phyloP scores from a whole-genome alignment of 371 early-diverging fungal genomes.

The Syncephalis plumigaleata region DNA sequence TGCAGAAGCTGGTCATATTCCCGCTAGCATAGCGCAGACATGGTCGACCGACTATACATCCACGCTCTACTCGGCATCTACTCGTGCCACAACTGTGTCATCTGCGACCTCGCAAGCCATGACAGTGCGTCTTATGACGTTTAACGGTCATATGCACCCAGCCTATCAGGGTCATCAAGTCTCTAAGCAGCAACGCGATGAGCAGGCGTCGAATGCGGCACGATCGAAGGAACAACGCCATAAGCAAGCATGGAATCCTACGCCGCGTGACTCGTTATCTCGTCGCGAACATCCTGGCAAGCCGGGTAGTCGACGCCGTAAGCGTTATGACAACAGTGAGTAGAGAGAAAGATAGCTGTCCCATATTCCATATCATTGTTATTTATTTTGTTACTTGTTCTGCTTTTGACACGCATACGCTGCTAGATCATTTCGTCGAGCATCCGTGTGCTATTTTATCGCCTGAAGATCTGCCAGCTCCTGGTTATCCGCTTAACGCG shows the following conservation, averaged over 20 bases:
- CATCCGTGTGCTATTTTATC: background rate
- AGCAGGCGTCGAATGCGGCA: too few species aligned
- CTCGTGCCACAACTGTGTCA: too few species aligned
- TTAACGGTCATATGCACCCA: too few species aligned
- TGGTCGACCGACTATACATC: too few species aligned
- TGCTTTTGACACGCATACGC: background rate
- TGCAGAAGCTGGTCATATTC: too few species aligned
- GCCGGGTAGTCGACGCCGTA: constrained; percentile 2
- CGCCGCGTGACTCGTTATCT: background rate
- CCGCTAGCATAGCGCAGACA: too few species aligned
- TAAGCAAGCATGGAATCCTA: background rate
- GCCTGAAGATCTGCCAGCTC: background rate
- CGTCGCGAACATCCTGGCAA: constrained; percentile 1
- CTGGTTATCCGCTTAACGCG: background rate
- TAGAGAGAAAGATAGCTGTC: background rate
- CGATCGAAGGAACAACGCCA: background rate
- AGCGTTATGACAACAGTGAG: constrained; percentile 6
- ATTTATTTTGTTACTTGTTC: background rate
- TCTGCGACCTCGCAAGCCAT: too few species aligned
- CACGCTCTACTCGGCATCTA: too few species aligned
- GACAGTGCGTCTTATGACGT: too few species aligned
- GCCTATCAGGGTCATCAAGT: too few species aligned
- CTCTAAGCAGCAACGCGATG: too few species aligned
- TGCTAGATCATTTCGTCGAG: background rate
- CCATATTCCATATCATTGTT: background rate